Evolutionary conservation across 768 basidiomycete species (phyloP).

Genomic region (Terana coerulea): DNA sequence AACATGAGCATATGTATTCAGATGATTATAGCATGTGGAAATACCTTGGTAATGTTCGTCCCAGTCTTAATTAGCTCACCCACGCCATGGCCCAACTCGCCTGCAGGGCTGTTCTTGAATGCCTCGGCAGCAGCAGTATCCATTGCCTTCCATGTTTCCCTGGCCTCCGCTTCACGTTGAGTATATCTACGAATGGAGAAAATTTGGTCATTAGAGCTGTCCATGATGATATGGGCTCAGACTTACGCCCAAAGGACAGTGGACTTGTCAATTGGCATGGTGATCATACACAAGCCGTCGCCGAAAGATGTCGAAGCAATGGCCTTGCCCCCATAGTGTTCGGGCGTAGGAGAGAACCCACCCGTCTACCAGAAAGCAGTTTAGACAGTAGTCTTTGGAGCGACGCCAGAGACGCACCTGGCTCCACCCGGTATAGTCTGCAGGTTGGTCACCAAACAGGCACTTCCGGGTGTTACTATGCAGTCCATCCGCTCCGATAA

Average conservation of each 20-base stretch:
- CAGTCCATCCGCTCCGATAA: conserved; percentile 43
- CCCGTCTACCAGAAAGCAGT: neutral
- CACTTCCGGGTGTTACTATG: conserved; percentile 35
- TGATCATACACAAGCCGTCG: neutral
- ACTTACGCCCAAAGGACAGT: neutral
- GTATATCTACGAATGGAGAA: conserved; percentile 28
- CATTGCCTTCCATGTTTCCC: conserved; percentile 39
- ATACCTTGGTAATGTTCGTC: conserved; percentile 27
- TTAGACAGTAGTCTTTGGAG: no score
- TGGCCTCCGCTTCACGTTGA: conserved; percentile 31
- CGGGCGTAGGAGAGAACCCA: neutral
- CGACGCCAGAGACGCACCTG: neutral
- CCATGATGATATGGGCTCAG: no score
- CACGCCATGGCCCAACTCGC: conserved; percentile 23
- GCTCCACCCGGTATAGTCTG: neutral
- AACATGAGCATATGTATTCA: no score
- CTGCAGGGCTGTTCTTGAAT: conserved; percentile 21
- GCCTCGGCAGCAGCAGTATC: conserved; percentile 17
- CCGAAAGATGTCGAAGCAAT: neutral
- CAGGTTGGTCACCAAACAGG: conserved; percentile 3
- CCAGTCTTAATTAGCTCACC: conserved; percentile 24
- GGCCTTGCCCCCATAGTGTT: neutral
- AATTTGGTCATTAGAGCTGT: no score
- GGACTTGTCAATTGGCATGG: neutral
- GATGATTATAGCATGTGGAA: neutral